These are phyloP conservation scores for Pseudonitzschia multiseries DNA, from an alignment of 108 stramenopile species.

Conservation along the genomic window DNA sequence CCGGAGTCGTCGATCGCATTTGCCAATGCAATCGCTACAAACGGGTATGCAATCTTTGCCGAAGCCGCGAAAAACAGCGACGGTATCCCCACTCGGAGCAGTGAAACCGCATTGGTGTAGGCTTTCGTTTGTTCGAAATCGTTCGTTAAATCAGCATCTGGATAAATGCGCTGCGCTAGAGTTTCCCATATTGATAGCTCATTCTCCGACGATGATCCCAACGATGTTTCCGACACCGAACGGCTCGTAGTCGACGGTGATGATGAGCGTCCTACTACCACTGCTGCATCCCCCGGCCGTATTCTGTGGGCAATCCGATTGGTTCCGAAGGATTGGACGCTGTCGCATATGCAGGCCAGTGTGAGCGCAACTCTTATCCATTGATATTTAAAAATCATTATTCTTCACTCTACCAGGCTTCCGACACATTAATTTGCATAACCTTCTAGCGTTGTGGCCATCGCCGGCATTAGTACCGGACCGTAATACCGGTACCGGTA, in stretches of 20 bases:
- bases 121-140: slow-evolving; percentile 17
- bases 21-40: slow-evolving; percentile 51
- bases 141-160: slow-evolving; percentile 13
- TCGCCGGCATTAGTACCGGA: too few species aligned
- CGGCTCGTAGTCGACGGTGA: neutral
- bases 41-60: slow-evolving; percentile 59
- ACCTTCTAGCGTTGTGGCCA: neutral
- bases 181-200: slow-evolving; percentile 28
- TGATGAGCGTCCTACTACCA: neutral
- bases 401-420: neutral
- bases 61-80: slow-evolving; percentile 47
- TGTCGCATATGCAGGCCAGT: neutral
- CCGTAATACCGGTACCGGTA: too few species aligned
- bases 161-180: slow-evolving; percentile 18
- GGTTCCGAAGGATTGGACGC: slow-evolving; percentile 1
- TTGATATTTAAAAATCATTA: neutral
- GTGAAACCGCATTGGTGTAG: slow-evolving; percentile 34
- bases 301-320: neutral
- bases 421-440: neutral
- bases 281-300: neutral
- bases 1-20: slow-evolving; percentile 72
- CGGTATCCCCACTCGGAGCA: slow-evolving; percentile 58
- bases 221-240: neutral
- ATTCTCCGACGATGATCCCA: neutral
- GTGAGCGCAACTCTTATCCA: neutral